A percentile compares a stretch with the other conserved stretches of the same genome.
These are phyloP conservation scores for Aspergillus sp. DNA, from an alignment of 2,329 filamentous ascomycete species.

Conservation along the genomic window DNA sequence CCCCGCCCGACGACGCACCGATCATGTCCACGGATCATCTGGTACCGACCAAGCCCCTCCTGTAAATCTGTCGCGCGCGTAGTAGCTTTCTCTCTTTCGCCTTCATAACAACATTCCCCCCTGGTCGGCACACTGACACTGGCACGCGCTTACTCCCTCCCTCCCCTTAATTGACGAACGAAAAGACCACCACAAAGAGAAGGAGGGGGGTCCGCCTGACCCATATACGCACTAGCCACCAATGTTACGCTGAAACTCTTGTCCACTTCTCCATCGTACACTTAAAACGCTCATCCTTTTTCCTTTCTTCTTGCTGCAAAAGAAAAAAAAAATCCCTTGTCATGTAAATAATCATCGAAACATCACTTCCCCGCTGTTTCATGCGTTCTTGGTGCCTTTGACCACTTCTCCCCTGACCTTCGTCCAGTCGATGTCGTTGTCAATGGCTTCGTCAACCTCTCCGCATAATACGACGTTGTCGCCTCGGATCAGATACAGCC, in stretches of 20 bases:
- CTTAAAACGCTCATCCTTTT: slow-evolving; percentile 1
- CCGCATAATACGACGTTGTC: slow-evolving; percentile 93
- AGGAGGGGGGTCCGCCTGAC: background rate
- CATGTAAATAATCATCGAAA: background rate
- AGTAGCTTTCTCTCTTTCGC: background rate
- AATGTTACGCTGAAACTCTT: slow-evolving; percentile 3
- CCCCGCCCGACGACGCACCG: background rate
- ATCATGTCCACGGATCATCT: background rate
- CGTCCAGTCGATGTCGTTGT: slow-evolving; percentile 88
- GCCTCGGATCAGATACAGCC: slow-evolving; percentile 87
- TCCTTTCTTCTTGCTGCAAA: background rate
- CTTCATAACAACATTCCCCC: background rate
- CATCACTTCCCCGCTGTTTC: slow-evolving; percentile 24
- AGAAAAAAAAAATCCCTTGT: background rate
- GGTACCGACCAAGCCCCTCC: background rate
- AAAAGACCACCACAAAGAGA: background rate
- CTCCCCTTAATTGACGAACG: background rate
- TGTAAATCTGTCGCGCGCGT: background rate
- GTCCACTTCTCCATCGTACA: slow-evolving; percentile 10
- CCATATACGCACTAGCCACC: background rate
- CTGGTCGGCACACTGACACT: background rate
- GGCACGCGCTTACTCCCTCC: background rate
- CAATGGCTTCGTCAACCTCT: slow-evolving; percentile 83
- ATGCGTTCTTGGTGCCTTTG: slow-evolving; percentile 77
- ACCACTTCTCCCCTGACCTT: slow-evolving; percentile 84